Evolutionary conservation across 164 flowering plant genomes (phyloP).

Genomic region (Warburgia ugandensis): DNA sequence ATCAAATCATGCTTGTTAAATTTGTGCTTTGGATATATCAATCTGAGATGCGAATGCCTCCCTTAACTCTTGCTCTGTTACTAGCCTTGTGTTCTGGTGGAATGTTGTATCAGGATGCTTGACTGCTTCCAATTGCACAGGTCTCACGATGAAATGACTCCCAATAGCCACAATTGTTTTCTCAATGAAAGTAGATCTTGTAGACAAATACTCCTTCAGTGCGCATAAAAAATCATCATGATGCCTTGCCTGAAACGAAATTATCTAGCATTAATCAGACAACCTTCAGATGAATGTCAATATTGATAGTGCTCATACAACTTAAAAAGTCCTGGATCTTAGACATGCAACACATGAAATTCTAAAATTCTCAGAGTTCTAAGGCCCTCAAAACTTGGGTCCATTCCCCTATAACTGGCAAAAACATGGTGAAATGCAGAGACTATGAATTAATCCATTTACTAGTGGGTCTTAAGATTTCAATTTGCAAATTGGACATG

Average conservation of each 20-base stretch:
- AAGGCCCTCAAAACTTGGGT: too few relatives aligned
- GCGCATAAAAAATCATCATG: slow-evolving; percentile 74
- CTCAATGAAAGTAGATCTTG: slow-evolving; percentile 49
- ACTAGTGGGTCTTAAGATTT: too few relatives aligned
- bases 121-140: slow-evolving; percentile 23
- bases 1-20: slow-evolving; percentile 1
- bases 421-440: too few relatives aligned
- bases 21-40: background rate
- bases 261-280: too few relatives aligned
- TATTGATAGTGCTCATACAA: too few relatives aligned
- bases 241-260: slow-evolving; percentile 48
- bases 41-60: slow-evolving; percentile 16
- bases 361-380: too few relatives aligned
- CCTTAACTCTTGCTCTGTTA: slow-evolving; percentile 40
- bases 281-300: too few relatives aligned
- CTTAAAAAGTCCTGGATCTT: too few relatives aligned
- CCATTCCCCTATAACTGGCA: too few relatives aligned
- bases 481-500: too few relatives aligned
- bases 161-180: slow-evolving; percentile 39
- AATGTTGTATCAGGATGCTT: slow-evolving; percentile 14
- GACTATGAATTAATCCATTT: too few relatives aligned
- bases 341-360: too few relatives aligned
- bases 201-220: slow-evolving; percentile 58
- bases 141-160: slow-evolving; percentile 35
- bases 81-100: slow-evolving; percentile 32